Evolutionary conservation across 306 rosid species (phyloP).

Genomic region (Malus asiatica): DNA sequence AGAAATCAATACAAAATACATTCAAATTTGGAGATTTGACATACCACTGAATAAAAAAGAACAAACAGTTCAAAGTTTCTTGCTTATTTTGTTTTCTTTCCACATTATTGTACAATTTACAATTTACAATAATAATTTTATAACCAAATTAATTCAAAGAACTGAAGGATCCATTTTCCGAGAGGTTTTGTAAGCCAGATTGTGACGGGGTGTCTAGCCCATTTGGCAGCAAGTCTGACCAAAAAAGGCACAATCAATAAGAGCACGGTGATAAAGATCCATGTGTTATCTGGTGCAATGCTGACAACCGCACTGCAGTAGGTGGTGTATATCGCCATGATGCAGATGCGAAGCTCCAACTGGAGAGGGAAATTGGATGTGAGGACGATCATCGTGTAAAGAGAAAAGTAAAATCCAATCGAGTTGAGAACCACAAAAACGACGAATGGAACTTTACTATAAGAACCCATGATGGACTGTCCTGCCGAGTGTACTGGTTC

Average conservation of each 20-base stretch:
- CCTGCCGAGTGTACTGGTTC: slow-evolving; percentile 2
- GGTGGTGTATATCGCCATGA: neutral
- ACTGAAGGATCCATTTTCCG: too few species aligned
- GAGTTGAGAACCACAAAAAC: slow-evolving; percentile 1
- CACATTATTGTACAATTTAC: too few species aligned
- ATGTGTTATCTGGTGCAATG: neutral
- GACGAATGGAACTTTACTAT: neutral
- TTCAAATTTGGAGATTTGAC: too few species aligned
- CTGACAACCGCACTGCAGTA: neutral
- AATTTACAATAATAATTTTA: too few species aligned
- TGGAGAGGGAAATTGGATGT: slow-evolving; percentile 16
- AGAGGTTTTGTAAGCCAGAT: too few species aligned
- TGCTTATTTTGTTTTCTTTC: too few species aligned
- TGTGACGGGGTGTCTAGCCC: too few species aligned
- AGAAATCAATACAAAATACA: too few species aligned
- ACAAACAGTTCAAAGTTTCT: too few species aligned
- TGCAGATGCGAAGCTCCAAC: slow-evolving; percentile 13
- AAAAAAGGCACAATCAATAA: neutral
- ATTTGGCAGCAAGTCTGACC: too few species aligned
- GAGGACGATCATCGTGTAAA: slow-evolving; percentile 17
- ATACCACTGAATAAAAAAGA: too few species aligned
- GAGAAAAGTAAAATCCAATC: slow-evolving; percentile 18
- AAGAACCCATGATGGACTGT: slow-evolving; percentile 12
- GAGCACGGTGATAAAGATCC: neutral
- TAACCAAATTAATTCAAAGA: too few species aligned